Percentiles rank a stretch among this genome's conserved stretches.
Evolutionary conservation across 2,329 filamentous ascomycete species (phyloP).

Genomic region (Cladorrhinum sp.): DNA sequence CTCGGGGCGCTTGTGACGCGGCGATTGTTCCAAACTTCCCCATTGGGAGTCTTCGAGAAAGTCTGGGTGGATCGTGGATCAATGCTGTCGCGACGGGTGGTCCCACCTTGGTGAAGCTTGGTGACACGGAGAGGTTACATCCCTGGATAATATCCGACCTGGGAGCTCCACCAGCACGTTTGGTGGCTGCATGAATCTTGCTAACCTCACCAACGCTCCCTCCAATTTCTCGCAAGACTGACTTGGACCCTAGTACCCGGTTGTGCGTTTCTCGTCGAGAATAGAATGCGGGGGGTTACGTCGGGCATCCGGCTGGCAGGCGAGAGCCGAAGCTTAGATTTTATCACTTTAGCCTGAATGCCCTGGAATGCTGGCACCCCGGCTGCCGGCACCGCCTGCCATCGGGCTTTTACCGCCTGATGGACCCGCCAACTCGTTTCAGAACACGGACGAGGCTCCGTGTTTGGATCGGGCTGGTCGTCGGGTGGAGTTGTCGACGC

Average conservation of each 20-base stretch:
- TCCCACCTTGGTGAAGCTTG: background rate
- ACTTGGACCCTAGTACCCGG: conserved; percentile 12
- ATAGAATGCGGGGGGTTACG: background rate
- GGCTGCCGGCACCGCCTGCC: conserved; percentile 4
- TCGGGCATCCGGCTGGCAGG: background rate
- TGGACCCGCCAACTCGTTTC: conserved; percentile 11
- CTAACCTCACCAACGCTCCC: background rate
- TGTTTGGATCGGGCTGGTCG: conserved; percentile 7
- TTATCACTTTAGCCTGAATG: conserved; percentile 20
- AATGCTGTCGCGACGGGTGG: background rate
- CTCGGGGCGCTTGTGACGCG: background rate
- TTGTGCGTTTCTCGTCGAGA: background rate
- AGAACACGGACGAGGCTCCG: conserved; percentile 16
- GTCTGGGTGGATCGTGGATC: background rate
- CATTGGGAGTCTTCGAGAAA: conserved; percentile 9
- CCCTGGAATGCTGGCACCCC: background rate
- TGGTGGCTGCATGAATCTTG: background rate
- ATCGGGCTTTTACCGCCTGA: conserved; percentile 1
- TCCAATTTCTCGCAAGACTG: background rate
- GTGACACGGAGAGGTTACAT: conserved; percentile 7
- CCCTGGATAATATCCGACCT: conserved; percentile 8
- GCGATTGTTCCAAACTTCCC: background rate
- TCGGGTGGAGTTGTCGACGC: background rate
- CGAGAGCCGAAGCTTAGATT: conserved; percentile 7
- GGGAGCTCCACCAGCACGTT: background rate